Evolutionary conservation across 371 early-diverging fungal genomes (phyloP), one percentile per base, ranked within the genome.

Genomic region (Mortierella sp.): DNA sequence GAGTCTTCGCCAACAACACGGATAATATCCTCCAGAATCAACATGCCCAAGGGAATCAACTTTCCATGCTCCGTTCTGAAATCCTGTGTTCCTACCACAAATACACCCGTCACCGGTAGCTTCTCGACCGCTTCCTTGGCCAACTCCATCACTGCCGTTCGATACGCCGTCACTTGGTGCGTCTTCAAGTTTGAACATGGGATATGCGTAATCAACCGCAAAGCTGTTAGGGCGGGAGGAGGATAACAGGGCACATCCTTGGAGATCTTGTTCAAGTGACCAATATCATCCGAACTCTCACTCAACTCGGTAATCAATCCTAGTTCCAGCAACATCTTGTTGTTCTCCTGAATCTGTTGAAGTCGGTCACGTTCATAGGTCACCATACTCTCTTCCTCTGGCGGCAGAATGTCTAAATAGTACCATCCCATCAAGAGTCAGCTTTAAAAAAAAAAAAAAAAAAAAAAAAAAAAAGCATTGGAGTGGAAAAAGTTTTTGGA

Each of bases 251-350:
- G 71, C 11, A 57, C 19, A 4, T 76, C 72, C 53, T 64, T 71
- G 21, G 77, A 62, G 82, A 95, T 85, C 25, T 86, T 89, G 23
- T 86, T 89, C 62, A 90, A 88, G 69, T 94, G 92, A 5, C 90
- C 84, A 19, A 88, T 82, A 74, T 95, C 95, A 45, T 91, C 89
- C 2, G 91, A 87, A 23, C 91, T 88, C 62, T 94, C 93, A 69
- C 91, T 89, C 28, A 95, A 70, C 50, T 94, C 95, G 2, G 95
- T 93, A 5, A 92, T 89, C 29, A 95, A 76, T 0, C 95, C 95
- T 81, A 92, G 65, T 50, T 89, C 82, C 7, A 91, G 82, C 1
- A 92, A 73, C 63, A 84, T 89, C 45, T 84, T 79, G 53, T 89
- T 91, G 74, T 92, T 93, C 60, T 91, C 87, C 60, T 85, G 84